A percentile compares a stretch with the other conserved stretches of the same genome.
phyloP scores from a whole-genome alignment of 2,329 filamentous ascomycete genomes.

The Sporothrix mexicana region DNA sequence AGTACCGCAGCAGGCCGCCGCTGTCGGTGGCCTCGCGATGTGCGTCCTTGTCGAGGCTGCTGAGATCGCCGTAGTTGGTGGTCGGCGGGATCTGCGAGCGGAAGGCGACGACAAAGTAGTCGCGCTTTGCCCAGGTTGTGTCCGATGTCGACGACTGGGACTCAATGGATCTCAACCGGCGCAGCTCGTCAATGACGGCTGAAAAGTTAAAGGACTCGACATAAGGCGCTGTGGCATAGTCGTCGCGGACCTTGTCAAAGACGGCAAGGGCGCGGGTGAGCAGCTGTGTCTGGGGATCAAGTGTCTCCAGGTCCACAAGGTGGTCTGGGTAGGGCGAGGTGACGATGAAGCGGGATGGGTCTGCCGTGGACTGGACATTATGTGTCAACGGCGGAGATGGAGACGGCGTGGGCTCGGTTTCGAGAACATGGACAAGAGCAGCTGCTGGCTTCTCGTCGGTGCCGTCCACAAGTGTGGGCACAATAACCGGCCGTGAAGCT shows the following conservation, averaged over 20 bases:
- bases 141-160: neutral
- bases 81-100: conserved; percentile 72
- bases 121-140: conserved; percentile 69
- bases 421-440: neutral
- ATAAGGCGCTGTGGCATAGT: conserved; percentile 81
- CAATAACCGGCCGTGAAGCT: neutral
- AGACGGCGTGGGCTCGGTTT: neutral
- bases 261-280: conserved; percentile 73
- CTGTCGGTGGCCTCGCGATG: conserved; percentile 80
- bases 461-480: conserved; percentile 15
- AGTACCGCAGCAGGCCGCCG: conserved; percentile 87
- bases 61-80: conserved; percentile 71
- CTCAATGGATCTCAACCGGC: conserved; percentile 51
- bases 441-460: neutral
- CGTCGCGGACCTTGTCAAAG: conserved; percentile 65
- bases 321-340: conserved; percentile 79
- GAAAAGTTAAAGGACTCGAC: conserved; percentile 77
- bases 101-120: conserved; percentile 87
- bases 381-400: neutral
- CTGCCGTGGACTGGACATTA: neutral
- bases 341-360: conserved; percentile 54
- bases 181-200: conserved; percentile 64
- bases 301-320: conserved; percentile 71
- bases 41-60: conserved; percentile 75
- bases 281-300: conserved; percentile 70